Evolutionary conservation across 768 basidiomycete genomes (phyloP), one percentile per base, ranked within the genome.

Genomic region (Suillus brevipes): DNA sequence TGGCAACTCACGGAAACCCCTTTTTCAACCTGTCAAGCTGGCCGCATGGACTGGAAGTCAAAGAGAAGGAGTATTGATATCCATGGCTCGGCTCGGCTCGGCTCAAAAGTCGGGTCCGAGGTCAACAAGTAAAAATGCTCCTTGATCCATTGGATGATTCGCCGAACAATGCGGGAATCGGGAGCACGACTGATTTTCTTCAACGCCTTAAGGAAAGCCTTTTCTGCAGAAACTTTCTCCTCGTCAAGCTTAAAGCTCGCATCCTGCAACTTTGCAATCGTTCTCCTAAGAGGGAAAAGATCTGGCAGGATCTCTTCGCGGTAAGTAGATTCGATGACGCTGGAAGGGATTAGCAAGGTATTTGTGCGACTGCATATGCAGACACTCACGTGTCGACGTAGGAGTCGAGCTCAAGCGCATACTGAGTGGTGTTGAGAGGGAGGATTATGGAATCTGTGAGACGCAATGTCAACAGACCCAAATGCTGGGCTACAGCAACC

Each of bases 351-450:
- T 5, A 66, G 64, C 9, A 65, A 53, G 50, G 31, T 31, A 8
- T 36, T 0, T 36, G 34, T 52, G 72, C 61, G n/a, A 74, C 71
- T 55, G 70, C 75, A 50, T 47, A 34, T 28, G 64, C 62, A 58
- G 37, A 18, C 2, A 64, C 84, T 69, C 71, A 91, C 89, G 79
- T 81, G 45, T 82, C 79, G 14, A 90, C 81, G 68, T 92, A 92
- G 9, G 81, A 77, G 52, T 80, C 78, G n/a, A 92, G 79, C 71
- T 91, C 89, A 18, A 85, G 68, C 4, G 89, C 78, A 73, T 93
- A 93, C 63, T 91, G 88, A 1, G 91, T 91, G 23, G 89, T 90
- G 72, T 93, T 92, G 58, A 92, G 73, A 2, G 91, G 91, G 6
- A 93, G 71, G 34, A 91, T 75, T 60, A 91, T 79, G 13, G 86